Evolutionary conservation across 495 filamentous ascomycete species (phyloP).

Genomic region (Pyrenula massariospora): DNA sequence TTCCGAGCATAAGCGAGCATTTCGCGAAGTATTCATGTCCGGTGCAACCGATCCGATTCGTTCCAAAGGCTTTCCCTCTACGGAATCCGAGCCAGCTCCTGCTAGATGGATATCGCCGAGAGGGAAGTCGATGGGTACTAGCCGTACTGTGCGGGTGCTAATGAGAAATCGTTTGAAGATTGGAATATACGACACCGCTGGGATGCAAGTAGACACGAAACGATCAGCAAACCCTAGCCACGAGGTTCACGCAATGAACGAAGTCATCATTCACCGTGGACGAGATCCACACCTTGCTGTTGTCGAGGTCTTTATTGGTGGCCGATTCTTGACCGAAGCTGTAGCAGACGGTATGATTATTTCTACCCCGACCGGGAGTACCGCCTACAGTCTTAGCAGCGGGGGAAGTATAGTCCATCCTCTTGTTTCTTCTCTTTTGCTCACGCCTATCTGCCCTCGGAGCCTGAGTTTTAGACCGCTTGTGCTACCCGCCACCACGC

Average conservation of each 20-base stretch:
- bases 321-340: conserved; percentile 77
- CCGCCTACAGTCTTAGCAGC: conserved; percentile 83
- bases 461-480: conserved; percentile 86
- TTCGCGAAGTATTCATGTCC: conserved; percentile 88
- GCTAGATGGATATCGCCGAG: conserved; percentile 60
- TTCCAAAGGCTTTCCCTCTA: conserved; percentile 1
- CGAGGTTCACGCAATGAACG: conserved; percentile 84
- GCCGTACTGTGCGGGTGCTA: conserved; percentile 63
- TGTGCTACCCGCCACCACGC: conserved; percentile 74
- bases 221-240: conserved; percentile 14
- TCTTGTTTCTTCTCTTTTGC: conserved; percentile 69
- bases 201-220: conserved; percentile 24
- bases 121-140: conserved; percentile 71
- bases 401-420: conserved; percentile 96
- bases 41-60: conserved; percentile 40
- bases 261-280: conserved; percentile 86
- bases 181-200: conserved; percentile 56
- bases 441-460: conserved; percentile 90
- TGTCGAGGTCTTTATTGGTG: conserved; percentile 76
- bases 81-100: conserved; percentile 12
- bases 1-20: conserved; percentile 76
- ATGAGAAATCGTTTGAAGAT: conserved; percentile 79
- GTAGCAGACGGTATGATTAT: conserved; percentile 94
- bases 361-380: conserved; percentile 85
- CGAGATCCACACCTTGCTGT: conserved; percentile 80